Evolutionary conservation across 148 eudicot genomes (phyloP).

Genomic region (Bassia scoparia): DNA sequence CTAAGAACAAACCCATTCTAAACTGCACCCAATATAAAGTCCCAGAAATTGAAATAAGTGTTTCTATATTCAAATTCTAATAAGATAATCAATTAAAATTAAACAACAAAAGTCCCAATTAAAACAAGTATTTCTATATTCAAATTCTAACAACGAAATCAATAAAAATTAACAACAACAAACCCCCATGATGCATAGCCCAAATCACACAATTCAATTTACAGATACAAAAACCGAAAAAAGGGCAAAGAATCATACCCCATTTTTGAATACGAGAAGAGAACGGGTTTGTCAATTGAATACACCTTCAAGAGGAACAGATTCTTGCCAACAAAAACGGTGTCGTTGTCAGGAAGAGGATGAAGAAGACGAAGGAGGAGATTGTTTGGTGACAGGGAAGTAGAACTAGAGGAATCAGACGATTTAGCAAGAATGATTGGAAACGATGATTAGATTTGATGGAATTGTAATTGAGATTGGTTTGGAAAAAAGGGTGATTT

Average conservation of each 20-base stretch:
- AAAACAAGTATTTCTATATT: not conserved
- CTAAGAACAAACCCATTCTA: too few relatives aligned
- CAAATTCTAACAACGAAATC: not conserved
- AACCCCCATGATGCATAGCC: not conserved
- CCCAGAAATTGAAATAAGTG: too few relatives aligned
- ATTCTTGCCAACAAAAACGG: constrained; percentile 55
- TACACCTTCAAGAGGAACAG: constrained; percentile 86
- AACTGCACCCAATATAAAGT: too few relatives aligned
- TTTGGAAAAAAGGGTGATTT: constrained; percentile 40
- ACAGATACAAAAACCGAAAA: not conserved
- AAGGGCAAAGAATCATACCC: constrained; percentile 28
- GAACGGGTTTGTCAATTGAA: constrained; percentile 78
- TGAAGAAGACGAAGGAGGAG: constrained; percentile 23
- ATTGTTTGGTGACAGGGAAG: constrained; percentile 33
- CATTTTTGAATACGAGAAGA: constrained; percentile 55
- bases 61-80: not conserved
- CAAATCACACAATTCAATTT: not conserved
- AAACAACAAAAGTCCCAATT: not conserved
- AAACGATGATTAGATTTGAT: constrained; percentile 1
- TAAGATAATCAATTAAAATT: not conserved
- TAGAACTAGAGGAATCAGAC: constrained; percentile 8
- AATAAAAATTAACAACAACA: not conserved
- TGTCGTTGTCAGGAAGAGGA: constrained; percentile 7
- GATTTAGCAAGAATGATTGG: constrained; percentile 24
- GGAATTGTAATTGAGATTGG: constrained; percentile 23